Percentiles rank a stretch among this genome's conserved stretches.
Evolutionary conservation across 768 basidiomycete genomes (phyloP).

Genomic region (Russula foetens): DNA sequence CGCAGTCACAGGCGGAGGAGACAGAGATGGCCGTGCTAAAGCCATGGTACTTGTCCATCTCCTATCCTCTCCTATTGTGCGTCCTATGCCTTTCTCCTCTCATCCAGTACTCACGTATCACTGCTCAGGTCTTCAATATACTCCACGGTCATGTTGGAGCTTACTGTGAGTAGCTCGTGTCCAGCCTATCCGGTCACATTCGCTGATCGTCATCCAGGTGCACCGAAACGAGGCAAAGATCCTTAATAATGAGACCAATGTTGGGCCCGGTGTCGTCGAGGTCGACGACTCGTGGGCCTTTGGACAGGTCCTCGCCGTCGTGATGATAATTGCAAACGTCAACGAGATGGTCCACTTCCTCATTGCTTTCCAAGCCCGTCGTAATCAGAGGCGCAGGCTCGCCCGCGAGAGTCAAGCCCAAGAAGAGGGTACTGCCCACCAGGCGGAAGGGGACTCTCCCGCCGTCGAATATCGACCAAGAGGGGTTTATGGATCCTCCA

Average conservation of each 20-base stretch:
- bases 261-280: background rate
- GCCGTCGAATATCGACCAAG: background rate
- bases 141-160: conserved; percentile 8
- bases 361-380: background rate
- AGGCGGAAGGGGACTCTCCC: too few relatives aligned
- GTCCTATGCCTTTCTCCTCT: background rate
- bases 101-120: background rate
- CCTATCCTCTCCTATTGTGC: background rate
- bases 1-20: background rate
- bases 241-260: background rate
- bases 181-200: background rate
- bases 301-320: conserved; percentile 11
- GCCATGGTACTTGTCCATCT: background rate
- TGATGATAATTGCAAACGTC: conserved; percentile 9
- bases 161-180: background rate
- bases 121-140: conserved; percentile 7
- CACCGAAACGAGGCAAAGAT: background rate
- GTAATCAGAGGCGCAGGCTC: background rate
- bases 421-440: background rate
- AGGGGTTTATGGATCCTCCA: background rate
- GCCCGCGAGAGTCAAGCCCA: background rate
- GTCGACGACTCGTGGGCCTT: conserved; percentile 2
- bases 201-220: conserved; percentile 2
- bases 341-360: conserved; percentile 9
- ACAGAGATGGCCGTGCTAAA: too few relatives aligned